A percentile compares a stretch with the other conserved stretches of the same genome.
Evolutionary conservation across 495 filamentous ascomycete species (phyloP).

Genomic region (Hypoxylon cercidicola): DNA sequence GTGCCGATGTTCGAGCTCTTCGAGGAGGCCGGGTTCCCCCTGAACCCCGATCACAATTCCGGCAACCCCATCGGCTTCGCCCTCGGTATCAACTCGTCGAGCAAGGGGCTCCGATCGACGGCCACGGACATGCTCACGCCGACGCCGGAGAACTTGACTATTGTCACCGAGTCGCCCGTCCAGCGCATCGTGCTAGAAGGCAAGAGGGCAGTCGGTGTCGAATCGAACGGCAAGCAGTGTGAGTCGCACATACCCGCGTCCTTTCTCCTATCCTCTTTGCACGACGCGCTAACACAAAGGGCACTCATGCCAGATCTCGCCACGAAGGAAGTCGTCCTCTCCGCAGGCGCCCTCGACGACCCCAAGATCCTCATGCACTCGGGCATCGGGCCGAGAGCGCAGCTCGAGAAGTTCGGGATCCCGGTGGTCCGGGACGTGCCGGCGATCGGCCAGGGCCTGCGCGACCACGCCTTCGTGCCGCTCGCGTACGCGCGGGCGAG

Average conservation of each 20-base stretch:
- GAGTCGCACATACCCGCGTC: conserved; percentile 9
- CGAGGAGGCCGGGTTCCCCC: conserved; percentile 56
- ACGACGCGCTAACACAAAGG: neutral
- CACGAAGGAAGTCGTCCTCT: conserved; percentile 68
- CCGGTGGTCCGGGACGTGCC: conserved; percentile 59
- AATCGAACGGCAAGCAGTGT: conserved; percentile 49
- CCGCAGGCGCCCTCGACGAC: conserved; percentile 65
- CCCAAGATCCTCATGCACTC: conserved; percentile 73
- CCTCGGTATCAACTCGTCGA: conserved; percentile 58
- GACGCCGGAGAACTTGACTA: conserved; percentile 60
- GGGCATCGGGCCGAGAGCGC: conserved; percentile 66
- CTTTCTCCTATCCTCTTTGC: too few relatives aligned
- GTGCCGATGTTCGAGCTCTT: conserved; percentile 50
- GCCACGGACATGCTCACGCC: conserved; percentile 59
- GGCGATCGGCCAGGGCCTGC: conserved; percentile 65
- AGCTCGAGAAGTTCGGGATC: conserved; percentile 65
- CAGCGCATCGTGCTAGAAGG: conserved; percentile 62
- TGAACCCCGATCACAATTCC: conserved; percentile 67
- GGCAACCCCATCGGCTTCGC: conserved; percentile 70
- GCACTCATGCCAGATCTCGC: conserved; percentile 54
- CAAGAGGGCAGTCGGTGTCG: conserved; percentile 63
- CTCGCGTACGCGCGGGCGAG: conserved; percentile 43
- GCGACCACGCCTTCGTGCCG: conserved; percentile 60
- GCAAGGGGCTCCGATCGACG: conserved; percentile 61
- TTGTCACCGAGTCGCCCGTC: conserved; percentile 61